Evolutionary conservation across 2,329 filamentous ascomycete species (phyloP), one percentile per base, ranked within the genome.

Genomic region (Amauroascus verrucosus): DNA sequence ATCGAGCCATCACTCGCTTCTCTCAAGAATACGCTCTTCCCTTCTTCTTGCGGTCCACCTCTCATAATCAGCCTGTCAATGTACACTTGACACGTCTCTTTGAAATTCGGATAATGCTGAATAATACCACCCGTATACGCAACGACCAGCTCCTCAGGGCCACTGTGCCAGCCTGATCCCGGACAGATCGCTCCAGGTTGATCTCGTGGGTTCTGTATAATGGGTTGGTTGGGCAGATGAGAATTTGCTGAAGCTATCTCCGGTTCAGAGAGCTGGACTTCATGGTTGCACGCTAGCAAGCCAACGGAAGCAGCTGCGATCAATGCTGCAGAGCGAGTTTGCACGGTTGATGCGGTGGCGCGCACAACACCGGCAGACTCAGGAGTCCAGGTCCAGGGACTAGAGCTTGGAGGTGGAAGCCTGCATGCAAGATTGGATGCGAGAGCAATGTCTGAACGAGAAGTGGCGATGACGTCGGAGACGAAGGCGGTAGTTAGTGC

Each of bases 51-150:
- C 16, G 63, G 65, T n/a, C 65, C 64, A 35, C 62, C 63, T 51
- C 60, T 60, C 55, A 67, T 65, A 8, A 75, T 64, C 32, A 76
- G 61, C 6, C 65, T 63, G 54, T 86, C 79, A 53, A 88, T 72
- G 64, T 84, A 84, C 4, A 66, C 61, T 64, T 87, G 83, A 59
- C 82, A 86, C 56, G 84, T 82, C 43, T 70, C 67, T 28, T 85
- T 70, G 66, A 85, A 87, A 60, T 84, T 75, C 47, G 85, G 84
- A 63, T 87, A 87, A 60, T 85, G 80, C 9, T 80, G 78, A 53
- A 88, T 88, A 63, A 85, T 87, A 11, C 84, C 83, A 20, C 85
- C 85, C 0, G 85, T 86, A 63, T 86, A 88, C 1, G 85, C 85
- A 22, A 88, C 82, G 1, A 87, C 82, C 28, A 91, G 67, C 60